Conservation (phyloP, 2,329 filamentous ascomycete species). For the Fusarium albidum region DNA sequence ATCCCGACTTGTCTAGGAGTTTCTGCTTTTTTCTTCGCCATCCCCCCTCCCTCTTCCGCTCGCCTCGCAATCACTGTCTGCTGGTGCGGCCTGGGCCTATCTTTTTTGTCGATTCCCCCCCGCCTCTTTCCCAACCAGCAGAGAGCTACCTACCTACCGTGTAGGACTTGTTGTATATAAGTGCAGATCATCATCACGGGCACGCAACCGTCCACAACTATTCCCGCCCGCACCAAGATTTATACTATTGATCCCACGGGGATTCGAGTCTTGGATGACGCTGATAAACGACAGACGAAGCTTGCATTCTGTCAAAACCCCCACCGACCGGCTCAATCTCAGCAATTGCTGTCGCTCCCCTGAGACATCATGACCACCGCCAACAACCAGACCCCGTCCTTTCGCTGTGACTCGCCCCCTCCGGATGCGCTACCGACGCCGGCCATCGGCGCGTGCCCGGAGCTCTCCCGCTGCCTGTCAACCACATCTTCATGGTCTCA, state of each 20-base stretch:
- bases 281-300: slow-evolving; percentile 16
- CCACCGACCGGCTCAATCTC: background rate
- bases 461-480: slow-evolving; percentile 71
- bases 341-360: background rate
- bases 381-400: slow-evolving; percentile 42
- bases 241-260: slow-evolving; percentile 18
- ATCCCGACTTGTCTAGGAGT: slow-evolving; percentile 9
- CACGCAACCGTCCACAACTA: slow-evolving; percentile 27
- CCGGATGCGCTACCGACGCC: slow-evolving; percentile 69
- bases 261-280: slow-evolving; percentile 9
- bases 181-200: slow-evolving; percentile 34
- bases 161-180: slow-evolving; percentile 34
- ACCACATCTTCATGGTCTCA: slow-evolving; percentile 67
- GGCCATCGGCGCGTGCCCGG: slow-evolving; percentile 66
- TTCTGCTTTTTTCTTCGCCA: slow-evolving; percentile 12
- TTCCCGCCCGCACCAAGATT: background rate
- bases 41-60: slow-evolving; percentile 13
- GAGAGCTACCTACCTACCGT: slow-evolving; percentile 24
- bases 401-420: slow-evolving; percentile 69
- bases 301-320: slow-evolving; percentile 1
- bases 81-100: background rate
- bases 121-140: background rate
- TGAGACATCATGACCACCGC: slow-evolving; percentile 45
- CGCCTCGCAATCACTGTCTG: slow-evolving; percentile 1
- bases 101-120: slow-evolving; percentile 2